Evolutionary conservation across 495 filamentous ascomycete genomes (phyloP).

Genomic region (Penicillium egyptiacum): DNA sequence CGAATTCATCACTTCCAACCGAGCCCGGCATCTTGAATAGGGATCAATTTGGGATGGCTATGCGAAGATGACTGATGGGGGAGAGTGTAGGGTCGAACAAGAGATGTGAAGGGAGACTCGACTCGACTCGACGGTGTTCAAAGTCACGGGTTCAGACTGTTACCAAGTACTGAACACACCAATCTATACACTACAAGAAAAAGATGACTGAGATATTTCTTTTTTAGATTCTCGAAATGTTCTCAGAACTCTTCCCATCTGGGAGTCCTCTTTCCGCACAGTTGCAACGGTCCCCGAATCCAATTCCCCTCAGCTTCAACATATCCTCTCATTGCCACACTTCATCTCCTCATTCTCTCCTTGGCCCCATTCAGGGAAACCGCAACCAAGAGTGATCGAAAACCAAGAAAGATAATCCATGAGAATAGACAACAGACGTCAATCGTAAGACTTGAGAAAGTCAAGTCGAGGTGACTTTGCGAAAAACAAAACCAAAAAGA

Average conservation of each 20-base stretch:
- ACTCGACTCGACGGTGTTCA: background rate
- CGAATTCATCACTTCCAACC: conserved; percentile 8
- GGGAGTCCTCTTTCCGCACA: conserved; percentile 23
- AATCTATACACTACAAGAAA: conserved; percentile 4
- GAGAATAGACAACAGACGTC: conserved; percentile 45
- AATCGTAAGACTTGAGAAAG: conserved; percentile 44
- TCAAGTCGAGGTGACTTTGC: conserved; percentile 33
- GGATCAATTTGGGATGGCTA: conserved; percentile 1
- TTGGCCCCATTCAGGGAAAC: conserved; percentile 31
- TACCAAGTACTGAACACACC: background rate
- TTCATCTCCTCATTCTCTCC: conserved; percentile 24
- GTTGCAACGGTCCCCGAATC: conserved; percentile 18
- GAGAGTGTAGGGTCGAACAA: background rate
- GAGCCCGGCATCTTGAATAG: conserved; percentile 7
- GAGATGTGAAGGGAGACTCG: background rate
- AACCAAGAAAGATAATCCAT: conserved; percentile 33
- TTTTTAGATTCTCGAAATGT: conserved; percentile 24
- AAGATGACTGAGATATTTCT: conserved; percentile 18
- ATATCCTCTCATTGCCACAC: conserved; percentile 18
- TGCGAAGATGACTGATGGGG: background rate
- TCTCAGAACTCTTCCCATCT: conserved; percentile 31
- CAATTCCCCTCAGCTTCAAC: conserved; percentile 23
- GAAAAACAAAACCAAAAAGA: conserved; percentile 24
- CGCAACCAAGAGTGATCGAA: conserved; percentile 33
- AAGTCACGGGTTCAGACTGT: conserved; percentile 11